Evolutionary conservation across 306 rosid species (phyloP).

Genomic region (Fragaria nilgerrensis): DNA sequence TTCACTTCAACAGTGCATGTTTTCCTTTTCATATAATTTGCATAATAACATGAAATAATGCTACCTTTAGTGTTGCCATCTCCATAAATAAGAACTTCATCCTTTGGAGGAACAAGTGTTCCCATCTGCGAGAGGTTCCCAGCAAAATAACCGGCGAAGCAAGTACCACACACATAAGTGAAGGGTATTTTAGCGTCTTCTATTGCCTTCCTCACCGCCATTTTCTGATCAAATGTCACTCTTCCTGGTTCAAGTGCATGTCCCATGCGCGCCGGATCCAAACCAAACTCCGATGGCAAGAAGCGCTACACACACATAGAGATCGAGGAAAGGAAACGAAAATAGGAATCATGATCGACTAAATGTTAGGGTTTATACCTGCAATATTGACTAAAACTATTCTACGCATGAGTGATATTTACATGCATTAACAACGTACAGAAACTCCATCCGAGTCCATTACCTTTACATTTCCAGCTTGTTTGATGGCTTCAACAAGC

Average conservation of each 20-base stretch:
- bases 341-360: no score
- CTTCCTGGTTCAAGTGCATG: slow-evolving; percentile 86
- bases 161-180: slow-evolving; percentile 31
- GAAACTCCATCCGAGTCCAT: no score
- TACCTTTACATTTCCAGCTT: slow-evolving; percentile 83
- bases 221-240: slow-evolving; percentile 79
- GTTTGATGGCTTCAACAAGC: slow-evolving; percentile 73
- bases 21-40: not conserved
- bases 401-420: no score
- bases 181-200: slow-evolving; percentile 55
- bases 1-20: no score
- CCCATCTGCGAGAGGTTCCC: slow-evolving; percentile 75
- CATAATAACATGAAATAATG: not conserved
- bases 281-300: slow-evolving; percentile 87
- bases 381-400: no score
- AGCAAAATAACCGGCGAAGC: slow-evolving; percentile 71
- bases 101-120: slow-evolving; percentile 57
- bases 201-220: slow-evolving; percentile 64
- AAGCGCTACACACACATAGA: slow-evolving; percentile 50
- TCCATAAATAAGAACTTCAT: slow-evolving; percentile 58
- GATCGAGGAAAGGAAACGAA: not conserved
- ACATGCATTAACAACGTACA: no score
- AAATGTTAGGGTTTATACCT: no score
- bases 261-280: slow-evolving; percentile 73
- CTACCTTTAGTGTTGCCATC: slow-evolving; percentile 78